phyloP scores from a whole-genome alignment of 2,329 filamentous ascomycete species.

The Neurospora sp. region DNA sequence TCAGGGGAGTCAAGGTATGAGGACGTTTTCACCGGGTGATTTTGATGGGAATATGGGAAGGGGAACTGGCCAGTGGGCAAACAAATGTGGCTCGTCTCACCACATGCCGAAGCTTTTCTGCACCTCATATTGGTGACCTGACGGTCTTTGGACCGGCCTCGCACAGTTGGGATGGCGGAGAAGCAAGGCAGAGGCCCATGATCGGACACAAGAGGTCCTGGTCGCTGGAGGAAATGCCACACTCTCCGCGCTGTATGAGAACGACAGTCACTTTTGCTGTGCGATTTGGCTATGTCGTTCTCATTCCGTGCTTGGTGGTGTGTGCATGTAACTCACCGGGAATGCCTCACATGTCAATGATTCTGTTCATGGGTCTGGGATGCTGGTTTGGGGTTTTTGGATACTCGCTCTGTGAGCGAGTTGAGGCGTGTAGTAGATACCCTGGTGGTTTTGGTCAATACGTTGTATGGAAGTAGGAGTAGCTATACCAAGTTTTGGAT shows the following conservation, averaged over 20 bases:
- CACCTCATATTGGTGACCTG: neutral
- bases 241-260: neutral
- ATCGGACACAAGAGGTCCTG: neutral
- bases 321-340: neutral
- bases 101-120: constrained; percentile 7
- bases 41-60: neutral
- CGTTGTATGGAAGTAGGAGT: neutral
- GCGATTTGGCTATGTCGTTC: neutral
- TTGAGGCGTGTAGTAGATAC: neutral
- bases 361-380: neutral
- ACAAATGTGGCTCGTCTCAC: constrained; percentile 13
- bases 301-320: neutral
- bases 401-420: neutral
- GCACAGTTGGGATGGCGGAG: neutral
- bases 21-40: neutral
- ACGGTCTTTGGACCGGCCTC: neutral
- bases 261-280: neutral
- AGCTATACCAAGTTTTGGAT: neutral
- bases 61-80: neutral
- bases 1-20: neutral
- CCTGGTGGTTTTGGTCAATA: neutral
- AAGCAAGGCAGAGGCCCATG: neutral
- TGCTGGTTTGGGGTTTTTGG: neutral
- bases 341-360: neutral
- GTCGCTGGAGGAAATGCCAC: neutral